Evolutionary conservation across 164 flowering plant species (phyloP).

Genomic region (Vitis amurensis): DNA sequence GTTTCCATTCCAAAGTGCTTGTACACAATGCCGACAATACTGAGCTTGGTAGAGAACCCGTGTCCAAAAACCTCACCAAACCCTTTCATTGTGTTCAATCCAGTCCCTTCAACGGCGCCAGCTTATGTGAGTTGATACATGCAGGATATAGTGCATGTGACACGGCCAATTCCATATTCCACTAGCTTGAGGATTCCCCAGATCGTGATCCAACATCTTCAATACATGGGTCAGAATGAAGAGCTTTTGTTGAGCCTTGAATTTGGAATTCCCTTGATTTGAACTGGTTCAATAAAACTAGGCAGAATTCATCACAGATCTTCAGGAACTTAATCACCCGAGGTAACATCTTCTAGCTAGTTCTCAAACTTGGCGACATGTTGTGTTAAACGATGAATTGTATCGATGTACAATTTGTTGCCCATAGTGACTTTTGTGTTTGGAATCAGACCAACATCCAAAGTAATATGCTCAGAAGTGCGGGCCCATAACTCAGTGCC

Average conservation of each 20-base stretch:
- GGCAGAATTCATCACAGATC: too few species aligned
- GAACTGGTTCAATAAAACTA: constrained; percentile 75
- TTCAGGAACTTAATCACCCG: constrained; percentile 39
- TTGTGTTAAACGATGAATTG: constrained; percentile 42
- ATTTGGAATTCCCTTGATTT: constrained; percentile 55
- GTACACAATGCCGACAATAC: constrained; percentile 69
- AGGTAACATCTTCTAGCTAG: constrained; percentile 83
- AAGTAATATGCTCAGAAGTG: constrained; percentile 89
- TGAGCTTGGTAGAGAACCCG: constrained; percentile 64
- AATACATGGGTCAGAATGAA: too few species aligned
- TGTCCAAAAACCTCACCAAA: constrained; percentile 24
- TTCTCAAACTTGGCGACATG: constrained; percentile 82
- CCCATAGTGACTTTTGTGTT: constrained; percentile 53
- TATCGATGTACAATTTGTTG: constrained; percentile 39
- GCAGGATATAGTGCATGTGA: too few species aligned
- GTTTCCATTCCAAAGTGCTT: constrained; percentile 69
- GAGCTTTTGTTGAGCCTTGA: too few species aligned
- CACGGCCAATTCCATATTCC: too few species aligned
- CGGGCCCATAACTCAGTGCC: constrained; percentile 90
- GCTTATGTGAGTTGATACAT: too few species aligned
- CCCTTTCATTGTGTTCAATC: too few species aligned
- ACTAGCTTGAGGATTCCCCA: too few species aligned
- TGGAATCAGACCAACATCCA: constrained; percentile 80
- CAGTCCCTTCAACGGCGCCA: too few species aligned
- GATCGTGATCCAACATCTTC: too few species aligned